Base-by-base conservation (phyloP, 768 basidiomycete species). In the Auriscalpium microsporum region DNA sequence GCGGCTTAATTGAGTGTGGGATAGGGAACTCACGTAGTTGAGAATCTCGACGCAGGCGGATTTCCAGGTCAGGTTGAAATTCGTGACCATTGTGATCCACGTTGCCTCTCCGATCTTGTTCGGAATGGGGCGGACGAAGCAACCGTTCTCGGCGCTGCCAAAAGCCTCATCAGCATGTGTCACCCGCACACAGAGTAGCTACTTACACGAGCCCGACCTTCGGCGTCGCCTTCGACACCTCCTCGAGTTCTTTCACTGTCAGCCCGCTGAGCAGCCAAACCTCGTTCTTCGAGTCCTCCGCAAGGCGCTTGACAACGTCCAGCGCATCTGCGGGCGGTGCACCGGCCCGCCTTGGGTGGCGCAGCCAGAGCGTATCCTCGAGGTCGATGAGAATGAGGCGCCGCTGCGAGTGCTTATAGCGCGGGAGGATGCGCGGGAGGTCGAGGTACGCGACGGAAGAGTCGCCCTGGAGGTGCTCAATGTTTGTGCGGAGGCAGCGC, bases 241-340 rank as follows among this genome's bases (percentile, higher is more conserved):
- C 74, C 62, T 87, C 86, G 55, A 94, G 65, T 28, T 81, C 82
- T 56, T 75, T 77, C 28, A 85, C 74, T 10, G 81, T 78, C 49
- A 92, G 65, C 8, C 90, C 90, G 64, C 89, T 90, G 58, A 93
- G 70, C 56, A 91, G 58, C 88, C 89, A 93, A 36, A 93, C 85
- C 62, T 87, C 82, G 57, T 91, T 94, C 64, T 74, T 73, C 58
- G 70, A 69, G 61, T 90, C 86, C 35, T 80, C 79, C 14, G 80
- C 72, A 38, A 94, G 72, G 59, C 70, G 73, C 48, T 75, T 78
- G 17, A 92, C 68, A 2, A 84, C 62, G 17, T 74, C 68, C 4
- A 89, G 60, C 8, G 65, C 67, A 11, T 72, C 66, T 17, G 63
- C 50, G 71, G 71, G 61, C 66, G 66, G 37, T 19, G 57, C 51